These are phyloP conservation scores for Striga asiatica DNA, from an alignment of 257 asterid genomes.

Conservation along the genomic window DNA sequence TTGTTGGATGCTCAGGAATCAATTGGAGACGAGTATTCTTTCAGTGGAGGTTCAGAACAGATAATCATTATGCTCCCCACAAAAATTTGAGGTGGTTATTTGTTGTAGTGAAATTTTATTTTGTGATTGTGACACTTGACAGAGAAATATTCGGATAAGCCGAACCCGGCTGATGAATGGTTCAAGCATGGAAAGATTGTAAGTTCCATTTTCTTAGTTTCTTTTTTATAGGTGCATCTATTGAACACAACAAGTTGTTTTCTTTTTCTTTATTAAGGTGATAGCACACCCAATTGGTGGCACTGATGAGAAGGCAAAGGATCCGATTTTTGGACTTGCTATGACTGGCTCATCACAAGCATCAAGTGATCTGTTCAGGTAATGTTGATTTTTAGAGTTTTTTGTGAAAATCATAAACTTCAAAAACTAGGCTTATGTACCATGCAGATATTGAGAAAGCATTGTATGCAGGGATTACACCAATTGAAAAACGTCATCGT, in stretches of 20 bases:
- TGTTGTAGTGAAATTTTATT: not conserved
- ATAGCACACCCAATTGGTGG: conserved; percentile 78
- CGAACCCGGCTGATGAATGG: conserved; percentile 85
- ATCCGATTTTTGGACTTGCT: conserved; percentile 72
- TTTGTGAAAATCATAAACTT: too few relatives aligned
- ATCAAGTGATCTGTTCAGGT: conserved; percentile 77
- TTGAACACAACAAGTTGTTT: not conserved
- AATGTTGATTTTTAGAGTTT: not conserved
- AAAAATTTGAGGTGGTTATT: not conserved
- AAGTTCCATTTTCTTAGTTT: conserved; percentile 16
- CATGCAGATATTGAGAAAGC: too few relatives aligned
- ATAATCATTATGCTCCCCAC: too few relatives aligned
- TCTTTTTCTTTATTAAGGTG: conserved; percentile 22
- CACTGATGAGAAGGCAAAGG: conserved; percentile 82
- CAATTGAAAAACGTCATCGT: too few relatives aligned
- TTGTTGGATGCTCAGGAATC: conserved; percentile 73
- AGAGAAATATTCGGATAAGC: conserved; percentile 91
- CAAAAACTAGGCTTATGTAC: too few relatives aligned
- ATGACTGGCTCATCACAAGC: conserved; percentile 79
- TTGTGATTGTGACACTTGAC: not conserved
- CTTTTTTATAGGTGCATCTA: not conserved
- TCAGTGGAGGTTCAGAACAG: conserved; percentile 97
- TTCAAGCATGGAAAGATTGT: conserved; percentile 70
- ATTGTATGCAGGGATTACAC: too few relatives aligned
- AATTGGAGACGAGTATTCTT: conserved; percentile 80